These are phyloP conservation scores for Onygena corvina DNA, from an alignment of 2,329 filamentous ascomycete genomes.

Conservation along the genomic window DNA sequence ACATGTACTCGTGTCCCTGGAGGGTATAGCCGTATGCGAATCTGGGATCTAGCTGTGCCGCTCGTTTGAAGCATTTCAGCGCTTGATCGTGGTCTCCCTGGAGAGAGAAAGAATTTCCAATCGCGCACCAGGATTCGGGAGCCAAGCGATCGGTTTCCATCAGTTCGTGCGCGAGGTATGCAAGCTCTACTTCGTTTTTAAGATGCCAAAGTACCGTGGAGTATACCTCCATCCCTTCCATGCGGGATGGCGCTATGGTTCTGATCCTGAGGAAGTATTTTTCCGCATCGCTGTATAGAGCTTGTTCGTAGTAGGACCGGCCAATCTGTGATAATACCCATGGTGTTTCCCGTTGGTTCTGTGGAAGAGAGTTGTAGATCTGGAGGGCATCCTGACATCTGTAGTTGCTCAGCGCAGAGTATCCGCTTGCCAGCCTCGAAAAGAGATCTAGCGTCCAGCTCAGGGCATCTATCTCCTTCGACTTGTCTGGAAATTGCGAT, in stretches of 20 bases:
- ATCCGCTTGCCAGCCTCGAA: constrained; percentile 68
- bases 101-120: constrained; percentile 90
- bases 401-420: constrained; percentile 66
- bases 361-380: constrained; percentile 57
- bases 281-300: constrained; percentile 73
- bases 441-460: constrained; percentile 67
- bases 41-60: constrained; percentile 75
- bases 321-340: constrained; percentile 90
- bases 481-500: constrained; percentile 38
- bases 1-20: constrained; percentile 88
- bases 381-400: constrained; percentile 66
- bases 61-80: constrained; percentile 83
- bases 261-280: constrained; percentile 72
- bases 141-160: constrained; percentile 78
- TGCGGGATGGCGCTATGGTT: constrained; percentile 63
- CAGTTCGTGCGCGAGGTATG: constrained; percentile 81
- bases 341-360: constrained; percentile 71
- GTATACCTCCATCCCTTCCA: constrained; percentile 96
- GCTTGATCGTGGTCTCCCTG: constrained; percentile 90
- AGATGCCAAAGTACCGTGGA: constrained; percentile 98
- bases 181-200: constrained; percentile 81
- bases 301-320: constrained; percentile 81
- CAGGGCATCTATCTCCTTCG: constrained; percentile 62
- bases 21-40: constrained; percentile 95
- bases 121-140: constrained; percentile 87